Base-by-base conservation (phyloP, 768 basidiomycete species). In the Xerocomus spinulosus region DNA sequence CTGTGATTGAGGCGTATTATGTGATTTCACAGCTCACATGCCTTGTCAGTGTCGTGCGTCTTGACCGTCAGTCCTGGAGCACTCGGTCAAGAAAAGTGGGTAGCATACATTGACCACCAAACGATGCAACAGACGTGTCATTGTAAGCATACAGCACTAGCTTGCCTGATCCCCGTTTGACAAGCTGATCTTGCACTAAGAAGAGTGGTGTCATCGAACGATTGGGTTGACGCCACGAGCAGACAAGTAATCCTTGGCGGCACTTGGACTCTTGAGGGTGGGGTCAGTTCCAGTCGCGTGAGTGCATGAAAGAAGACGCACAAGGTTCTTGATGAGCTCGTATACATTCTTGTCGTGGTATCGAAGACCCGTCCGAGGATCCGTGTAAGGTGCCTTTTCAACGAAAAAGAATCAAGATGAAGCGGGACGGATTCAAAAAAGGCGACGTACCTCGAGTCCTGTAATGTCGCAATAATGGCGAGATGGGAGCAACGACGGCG, bases 281-380 rank as follows among this genome's bases (percentile, higher is more conserved):
- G 9, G 24, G 25, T 28, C 9, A 28, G 6, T n/a, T n/a, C n/a
- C n/a, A 12, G 9, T 17, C 3, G 10, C 0, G 13, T 21, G 7
- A 17, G 4, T 4, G 5, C 9, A 17, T 9, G 9, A 26, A 17
- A 28, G 1, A 23, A n/a, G 18, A 55, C 74, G 50, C 42, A 88
- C 89, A 59, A 92, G 67, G 41, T 78, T 75, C 61, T 87, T 87
- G 53, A 92, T 80, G 24, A 89, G 70, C 39, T 89, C 87, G 60
- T 90, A 92, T n/a, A 92, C 79, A 51, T 81, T 87, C 71, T 87
- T 89, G 72, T 92, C 85, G 52, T 92, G 85, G 61, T 86, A 92
- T 4, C 90, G 77, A 9, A 92, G 71, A 1, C 83, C 82, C 0
- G 88, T 90, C 2, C 80, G 78, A 6, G 90, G 89, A 55, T 92